phyloP scores from a whole-genome alignment of 805 yeast species.

The Kuraishia piskuri region DNA sequence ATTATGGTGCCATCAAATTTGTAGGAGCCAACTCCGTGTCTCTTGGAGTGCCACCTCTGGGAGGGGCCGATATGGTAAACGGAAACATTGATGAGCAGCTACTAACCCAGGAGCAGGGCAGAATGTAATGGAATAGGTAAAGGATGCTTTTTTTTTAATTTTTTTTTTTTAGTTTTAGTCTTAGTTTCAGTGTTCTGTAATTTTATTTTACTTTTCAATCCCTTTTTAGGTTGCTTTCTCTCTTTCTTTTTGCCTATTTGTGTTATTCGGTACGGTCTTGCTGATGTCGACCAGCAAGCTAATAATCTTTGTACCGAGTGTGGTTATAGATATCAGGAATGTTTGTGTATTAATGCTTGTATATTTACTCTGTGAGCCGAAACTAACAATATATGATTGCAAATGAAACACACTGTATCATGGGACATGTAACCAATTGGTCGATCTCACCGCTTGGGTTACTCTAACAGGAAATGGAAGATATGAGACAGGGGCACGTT shows the following conservation, averaged over 20 bases:
- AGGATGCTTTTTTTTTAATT: neutral
- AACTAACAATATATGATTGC: neutral
- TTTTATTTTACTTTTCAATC: too few relatives aligned
- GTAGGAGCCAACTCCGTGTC: slow-evolving; percentile 6
- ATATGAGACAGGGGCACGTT: neutral
- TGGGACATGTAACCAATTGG: too few relatives aligned
- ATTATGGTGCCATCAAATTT: slow-evolving; percentile 3
- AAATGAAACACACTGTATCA: too few relatives aligned
- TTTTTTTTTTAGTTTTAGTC: neutral
- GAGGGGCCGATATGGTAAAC: slow-evolving; percentile 5
- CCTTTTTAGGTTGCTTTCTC: neutral
- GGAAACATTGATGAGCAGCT: slow-evolving; percentile 7
- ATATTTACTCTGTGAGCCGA: neutral
- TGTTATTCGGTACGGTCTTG: neutral
- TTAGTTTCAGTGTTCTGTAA: neutral
- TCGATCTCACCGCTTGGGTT: too few relatives aligned
- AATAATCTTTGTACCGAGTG: neutral
- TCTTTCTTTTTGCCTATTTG: neutral
- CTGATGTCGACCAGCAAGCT: too few relatives aligned
- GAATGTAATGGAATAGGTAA: neutral
- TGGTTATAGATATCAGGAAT: neutral
- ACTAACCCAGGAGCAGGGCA: neutral
- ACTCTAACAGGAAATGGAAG: neutral
- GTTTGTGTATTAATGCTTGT: neutral
- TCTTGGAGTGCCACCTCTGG: slow-evolving; percentile 5